Percentiles rank a stretch among this genome's conserved stretches.
phyloP scores from a whole-genome alignment of 139 green algal species.

The Monoraphidium neglectum region DNA sequence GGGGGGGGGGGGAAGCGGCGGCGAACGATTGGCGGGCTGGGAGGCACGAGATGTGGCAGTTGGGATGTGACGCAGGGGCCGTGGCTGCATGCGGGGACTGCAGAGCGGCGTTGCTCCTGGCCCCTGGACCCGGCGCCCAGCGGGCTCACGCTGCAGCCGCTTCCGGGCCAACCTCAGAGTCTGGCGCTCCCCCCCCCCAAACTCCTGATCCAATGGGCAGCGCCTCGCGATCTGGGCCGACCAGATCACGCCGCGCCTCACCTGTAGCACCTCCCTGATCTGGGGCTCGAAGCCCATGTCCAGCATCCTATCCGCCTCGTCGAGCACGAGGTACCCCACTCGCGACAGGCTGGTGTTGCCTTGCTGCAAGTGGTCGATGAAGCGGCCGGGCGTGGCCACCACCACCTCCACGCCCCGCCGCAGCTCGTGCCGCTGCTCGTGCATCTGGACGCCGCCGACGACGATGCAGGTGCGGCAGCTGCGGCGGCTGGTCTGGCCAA shows the following conservation, averaged over 20 bases:
- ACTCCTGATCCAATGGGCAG: neutral
- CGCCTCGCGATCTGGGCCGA: no score
- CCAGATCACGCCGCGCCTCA: no score
- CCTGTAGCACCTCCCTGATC: constrained; percentile 71
- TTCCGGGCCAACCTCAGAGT: neutral
- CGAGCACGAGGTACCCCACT: constrained; percentile 87
- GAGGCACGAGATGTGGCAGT: no score
- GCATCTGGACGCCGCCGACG: constrained; percentile 66
- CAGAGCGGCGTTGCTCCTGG: no score
- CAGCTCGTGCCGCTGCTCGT: constrained; percentile 83
- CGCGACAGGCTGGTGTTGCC: constrained; percentile 74
- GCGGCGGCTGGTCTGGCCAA: constrained; percentile 65
- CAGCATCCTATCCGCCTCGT: constrained; percentile 96
- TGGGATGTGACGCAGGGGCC: no score
- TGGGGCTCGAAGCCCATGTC: constrained; percentile 97
- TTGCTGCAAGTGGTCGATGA: constrained; percentile 89
- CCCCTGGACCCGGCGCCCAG: no score
- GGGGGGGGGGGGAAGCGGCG: no score
- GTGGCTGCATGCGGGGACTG: no score
- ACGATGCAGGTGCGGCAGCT: constrained; percentile 63
- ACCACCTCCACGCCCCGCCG: constrained; percentile 78
- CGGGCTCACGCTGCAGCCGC: no score
- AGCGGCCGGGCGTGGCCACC: constrained; percentile 85
- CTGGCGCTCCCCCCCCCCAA: neutral
- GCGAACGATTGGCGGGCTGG: no score